Evolutionary conservation across 2,329 filamentous ascomycete genomes (phyloP).

Genomic region (Plectosphaerella plurivora): DNA sequence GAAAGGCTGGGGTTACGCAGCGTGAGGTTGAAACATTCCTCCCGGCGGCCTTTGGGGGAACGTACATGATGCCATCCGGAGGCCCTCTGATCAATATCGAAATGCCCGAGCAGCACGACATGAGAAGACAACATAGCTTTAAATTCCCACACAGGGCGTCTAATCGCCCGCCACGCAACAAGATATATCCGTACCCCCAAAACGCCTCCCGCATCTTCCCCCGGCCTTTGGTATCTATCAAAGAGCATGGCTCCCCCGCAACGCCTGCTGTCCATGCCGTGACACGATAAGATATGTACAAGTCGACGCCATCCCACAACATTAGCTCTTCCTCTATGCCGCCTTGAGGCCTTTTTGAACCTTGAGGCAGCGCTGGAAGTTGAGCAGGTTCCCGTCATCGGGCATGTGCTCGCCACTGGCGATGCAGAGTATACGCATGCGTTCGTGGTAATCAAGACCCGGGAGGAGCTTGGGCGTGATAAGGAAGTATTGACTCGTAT

Average conservation of each 20-base stretch:
- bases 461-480: slow-evolving; percentile 94
- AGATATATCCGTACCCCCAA: background rate
- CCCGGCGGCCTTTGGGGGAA: background rate
- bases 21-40: background rate
- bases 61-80: background rate
- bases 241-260: background rate
- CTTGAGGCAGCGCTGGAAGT: slow-evolving; percentile 41
- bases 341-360: slow-evolving; percentile 29
- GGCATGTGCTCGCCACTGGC: slow-evolving; percentile 78
- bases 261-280: background rate
- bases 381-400: slow-evolving; percentile 43
- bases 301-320: background rate
- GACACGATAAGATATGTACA: background rate
- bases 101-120: too few species aligned
- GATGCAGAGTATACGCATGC: slow-evolving; percentile 93
- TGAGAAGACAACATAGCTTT: background rate
- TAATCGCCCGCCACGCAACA: too few species aligned
- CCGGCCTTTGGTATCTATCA: background rate
- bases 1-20: background rate
- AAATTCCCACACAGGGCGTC: background rate
- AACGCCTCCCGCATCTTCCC: background rate
- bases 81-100: background rate
- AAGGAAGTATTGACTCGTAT: slow-evolving; percentile 85
- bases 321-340: background rate
- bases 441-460: slow-evolving; percentile 77